Base-by-base conservation (phyloP, 2,329 filamentous ascomycete species). In the Cryphonectria nitschkei region DNA sequence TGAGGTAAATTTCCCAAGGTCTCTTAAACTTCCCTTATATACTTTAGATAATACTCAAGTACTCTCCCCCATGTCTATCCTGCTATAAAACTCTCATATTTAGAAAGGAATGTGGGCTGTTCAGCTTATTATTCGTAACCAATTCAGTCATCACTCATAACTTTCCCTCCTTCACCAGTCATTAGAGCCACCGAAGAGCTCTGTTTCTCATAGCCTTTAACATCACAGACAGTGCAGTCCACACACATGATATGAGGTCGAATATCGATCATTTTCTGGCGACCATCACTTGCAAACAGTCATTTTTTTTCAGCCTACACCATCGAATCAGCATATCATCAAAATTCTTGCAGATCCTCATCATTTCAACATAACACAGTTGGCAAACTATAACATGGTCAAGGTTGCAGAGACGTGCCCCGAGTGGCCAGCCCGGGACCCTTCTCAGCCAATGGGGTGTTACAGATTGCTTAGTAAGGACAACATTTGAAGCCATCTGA, bases 381-480 rank as follows among this genome's bases (percentile, higher is more conserved):
- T 29, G 13, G 11, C 54, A 56, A 56, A 16, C n/a, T 26, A 32
- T 56, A 13, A 56, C 3, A 56, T 56, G 54, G 54, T 16, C 5
- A 11, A 56, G 5, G 54, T 16, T 56, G 13, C 54, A 56, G 13
- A 11, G 46, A 32, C 37, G 1, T 37, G 37, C 37, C 4, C 37
- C 37, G 11, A 26, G 52, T 34, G 34, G 22, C 58, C 37, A 56
- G n/a, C 16, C 22, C n/a, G 46, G 19, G 46, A 9, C 16, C 39
- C 26, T n/a, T 54, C 22, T 39, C 9, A 37, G 46, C 68, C 68
- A 72, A 70, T 72, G 37, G 63, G 32, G 52, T 68, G 52, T 67
- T 43, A 70, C 56, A 61, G 61, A 43, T 46, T 41, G 68, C 62
- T 72, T 68, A 72, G 64, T 70, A 50, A 68, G 34, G 34, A 46